Conservation (phyloP, 2,329 filamentous ascomycete species). For the Aspergillus vadensis region DNA sequence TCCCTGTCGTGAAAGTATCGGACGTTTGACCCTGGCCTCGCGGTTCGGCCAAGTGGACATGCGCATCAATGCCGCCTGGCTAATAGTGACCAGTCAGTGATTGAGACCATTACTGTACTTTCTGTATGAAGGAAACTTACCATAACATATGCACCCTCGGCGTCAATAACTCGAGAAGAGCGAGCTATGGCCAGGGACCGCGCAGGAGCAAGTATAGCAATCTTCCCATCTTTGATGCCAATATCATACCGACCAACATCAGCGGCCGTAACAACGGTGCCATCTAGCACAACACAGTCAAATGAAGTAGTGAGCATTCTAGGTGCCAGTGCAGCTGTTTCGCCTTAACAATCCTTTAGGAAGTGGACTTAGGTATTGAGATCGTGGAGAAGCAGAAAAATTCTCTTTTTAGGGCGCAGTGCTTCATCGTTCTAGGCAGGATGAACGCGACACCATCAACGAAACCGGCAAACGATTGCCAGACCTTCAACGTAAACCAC, state of each 20-base stretch:
- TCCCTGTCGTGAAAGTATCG: conserved; percentile 45
- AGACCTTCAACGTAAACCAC: neutral
- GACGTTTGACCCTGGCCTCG: conserved; percentile 13
- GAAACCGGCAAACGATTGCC: neutral
- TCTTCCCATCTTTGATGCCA: conserved; percentile 48
- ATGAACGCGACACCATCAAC: neutral
- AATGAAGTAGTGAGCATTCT: neutral
- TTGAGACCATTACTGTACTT: neutral
- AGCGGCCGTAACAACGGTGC: conserved; percentile 47
- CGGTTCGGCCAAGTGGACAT: conserved; percentile 51
- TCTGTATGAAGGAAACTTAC: conserved; percentile 13
- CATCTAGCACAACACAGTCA: conserved; percentile 49
- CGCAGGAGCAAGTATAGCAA: conserved; percentile 44
- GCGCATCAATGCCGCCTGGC: conserved; percentile 52
- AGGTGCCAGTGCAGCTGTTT: neutral
- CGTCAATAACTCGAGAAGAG: conserved; percentile 42
- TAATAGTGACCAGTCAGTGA: neutral
- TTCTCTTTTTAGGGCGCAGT: neutral
- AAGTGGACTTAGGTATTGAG: neutral
- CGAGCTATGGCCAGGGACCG: conserved; percentile 33
- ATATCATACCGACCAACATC: conserved; percentile 48
- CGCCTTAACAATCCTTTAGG: neutral
- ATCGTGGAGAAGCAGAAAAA: neutral
- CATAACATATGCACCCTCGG: conserved; percentile 49
- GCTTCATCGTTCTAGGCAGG: neutral